These are phyloP conservation scores for Cucurbita argyrosperma DNA, from an alignment of 306 rosid species.

Conservation along the genomic window DNA sequence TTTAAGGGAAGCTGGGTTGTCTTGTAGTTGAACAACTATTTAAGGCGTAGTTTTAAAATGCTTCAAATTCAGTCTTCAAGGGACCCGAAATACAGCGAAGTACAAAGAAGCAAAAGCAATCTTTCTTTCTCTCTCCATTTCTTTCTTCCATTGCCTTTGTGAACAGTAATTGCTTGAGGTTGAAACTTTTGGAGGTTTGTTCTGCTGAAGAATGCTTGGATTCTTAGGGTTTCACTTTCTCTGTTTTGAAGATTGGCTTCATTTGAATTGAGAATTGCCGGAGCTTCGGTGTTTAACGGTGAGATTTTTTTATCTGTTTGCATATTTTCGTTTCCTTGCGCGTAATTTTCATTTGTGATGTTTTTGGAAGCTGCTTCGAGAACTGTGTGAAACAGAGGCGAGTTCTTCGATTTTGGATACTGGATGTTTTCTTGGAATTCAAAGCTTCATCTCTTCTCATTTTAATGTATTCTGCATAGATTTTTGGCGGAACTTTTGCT, in stretches of 20 bases:
- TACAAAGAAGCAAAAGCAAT: neutral
- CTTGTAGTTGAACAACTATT: neutral
- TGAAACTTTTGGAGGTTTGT: neutral
- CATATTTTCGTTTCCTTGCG: neutral
- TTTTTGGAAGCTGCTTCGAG: neutral
- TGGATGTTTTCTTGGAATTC: neutral
- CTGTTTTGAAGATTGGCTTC: neutral
- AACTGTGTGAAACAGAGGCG: neutral
- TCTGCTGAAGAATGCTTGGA: neutral
- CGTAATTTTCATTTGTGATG: neutral
- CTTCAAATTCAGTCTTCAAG: neutral
- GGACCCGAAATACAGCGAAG: neutral
- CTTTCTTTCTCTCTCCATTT: neutral
- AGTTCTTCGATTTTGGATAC: neutral
- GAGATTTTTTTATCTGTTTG: neutral
- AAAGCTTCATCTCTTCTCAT: neutral
- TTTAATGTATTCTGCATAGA: neutral
- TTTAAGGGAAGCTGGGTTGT: neutral
- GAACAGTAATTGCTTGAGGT: neutral
- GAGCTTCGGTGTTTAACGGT: neutral
- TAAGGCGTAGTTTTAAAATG: neutral
- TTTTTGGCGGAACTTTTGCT: neutral
- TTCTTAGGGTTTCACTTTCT: constrained; percentile 6
- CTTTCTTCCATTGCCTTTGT: neutral
- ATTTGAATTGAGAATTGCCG: neutral